phyloP scores from a whole-genome alignment of 2,329 filamentous ascomycete genomes.

The Chaetothyriales sp. region DNA sequence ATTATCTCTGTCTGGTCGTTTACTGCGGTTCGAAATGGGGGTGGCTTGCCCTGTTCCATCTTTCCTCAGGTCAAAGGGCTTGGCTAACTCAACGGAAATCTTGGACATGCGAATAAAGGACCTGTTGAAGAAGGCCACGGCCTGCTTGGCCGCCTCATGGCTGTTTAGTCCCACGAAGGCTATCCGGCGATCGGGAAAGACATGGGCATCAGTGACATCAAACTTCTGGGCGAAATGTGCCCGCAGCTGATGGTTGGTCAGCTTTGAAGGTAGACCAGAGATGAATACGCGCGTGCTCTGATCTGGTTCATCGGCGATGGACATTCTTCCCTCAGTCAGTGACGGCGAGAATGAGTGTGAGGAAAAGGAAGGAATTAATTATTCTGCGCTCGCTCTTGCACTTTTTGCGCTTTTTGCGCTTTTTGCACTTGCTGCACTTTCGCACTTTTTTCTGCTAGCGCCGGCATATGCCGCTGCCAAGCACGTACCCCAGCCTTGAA shows the following conservation, averaged over 20 bases:
- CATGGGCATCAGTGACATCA: conserved; percentile 77
- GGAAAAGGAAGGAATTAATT: not conserved
- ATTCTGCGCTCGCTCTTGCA: not conserved
- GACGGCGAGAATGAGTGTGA: not conserved
- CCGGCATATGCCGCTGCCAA: not conserved
- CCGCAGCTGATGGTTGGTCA: conserved; percentile 70
- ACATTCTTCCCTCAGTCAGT: not conserved
- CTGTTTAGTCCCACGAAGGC: conserved; percentile 91
- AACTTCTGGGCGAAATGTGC: conserved; percentile 72
- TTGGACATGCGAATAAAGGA: conserved; percentile 93
- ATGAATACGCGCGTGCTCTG: conserved; percentile 51
- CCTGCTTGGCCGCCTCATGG: conserved; percentile 60
- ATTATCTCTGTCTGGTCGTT: not conserved
- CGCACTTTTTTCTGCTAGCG: not conserved
- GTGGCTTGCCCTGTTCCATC: conserved; percentile 8
- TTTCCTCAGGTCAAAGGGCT: conserved; percentile 45
- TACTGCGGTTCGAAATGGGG: conserved; percentile 10
- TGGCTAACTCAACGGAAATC: conserved; percentile 76
- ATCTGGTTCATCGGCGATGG: not conserved
- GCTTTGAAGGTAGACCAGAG: conserved; percentile 63
- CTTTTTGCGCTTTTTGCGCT: too few species aligned
- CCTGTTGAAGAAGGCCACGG: conserved; percentile 89
- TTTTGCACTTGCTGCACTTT: too few species aligned
- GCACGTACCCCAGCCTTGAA: not conserved
- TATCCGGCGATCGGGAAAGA: conserved; percentile 77